These are phyloP conservation scores for Trichosporon inkin DNA, from an alignment of 1,284 basidiomycete genomes.

Conservation along the genomic window DNA sequence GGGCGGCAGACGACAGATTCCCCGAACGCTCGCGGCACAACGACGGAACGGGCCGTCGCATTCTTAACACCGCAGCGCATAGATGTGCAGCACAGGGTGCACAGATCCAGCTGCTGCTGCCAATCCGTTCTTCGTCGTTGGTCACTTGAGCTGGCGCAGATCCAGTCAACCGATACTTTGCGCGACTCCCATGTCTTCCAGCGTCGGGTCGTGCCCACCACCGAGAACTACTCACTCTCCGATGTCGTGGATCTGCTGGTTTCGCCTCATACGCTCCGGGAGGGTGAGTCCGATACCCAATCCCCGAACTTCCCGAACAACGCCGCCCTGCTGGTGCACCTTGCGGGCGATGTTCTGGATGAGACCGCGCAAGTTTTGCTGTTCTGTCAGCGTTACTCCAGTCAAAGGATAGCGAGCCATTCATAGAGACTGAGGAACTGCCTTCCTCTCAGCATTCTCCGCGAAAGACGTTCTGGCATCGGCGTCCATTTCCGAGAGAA, in stretches of 20 bases:
- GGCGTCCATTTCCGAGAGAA: not conserved
- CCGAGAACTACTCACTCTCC: constrained; percentile 47
- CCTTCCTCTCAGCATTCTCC: not conserved
- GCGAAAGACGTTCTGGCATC: not conserved
- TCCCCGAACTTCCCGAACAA: constrained; percentile 45
- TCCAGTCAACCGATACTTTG: not conserved
- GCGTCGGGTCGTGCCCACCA: not conserved
- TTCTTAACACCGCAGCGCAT: no score
- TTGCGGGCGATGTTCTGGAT: constrained; percentile 41
- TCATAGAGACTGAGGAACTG: not conserved
- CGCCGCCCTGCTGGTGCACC: constrained; percentile 45
- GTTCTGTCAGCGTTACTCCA: not conserved
- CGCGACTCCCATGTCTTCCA: not conserved
- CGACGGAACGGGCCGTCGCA: no score
- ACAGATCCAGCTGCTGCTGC: no score
- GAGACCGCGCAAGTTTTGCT: constrained; percentile 47
- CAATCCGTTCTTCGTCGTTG: not conserved
- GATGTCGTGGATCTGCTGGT: constrained; percentile 46
- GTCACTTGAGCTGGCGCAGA: not conserved
- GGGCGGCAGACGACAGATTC: no score
- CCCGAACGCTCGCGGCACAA: no score
- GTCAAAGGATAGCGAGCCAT: not conserved
- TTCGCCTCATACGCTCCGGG: constrained; percentile 43
- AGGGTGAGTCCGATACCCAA: constrained; percentile 42
- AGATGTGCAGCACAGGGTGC: no score